Percentiles rank a stretch among this genome's conserved stretches.
Conservation (phyloP, 345 rosid species). For the Murraya koenigii region DNA sequence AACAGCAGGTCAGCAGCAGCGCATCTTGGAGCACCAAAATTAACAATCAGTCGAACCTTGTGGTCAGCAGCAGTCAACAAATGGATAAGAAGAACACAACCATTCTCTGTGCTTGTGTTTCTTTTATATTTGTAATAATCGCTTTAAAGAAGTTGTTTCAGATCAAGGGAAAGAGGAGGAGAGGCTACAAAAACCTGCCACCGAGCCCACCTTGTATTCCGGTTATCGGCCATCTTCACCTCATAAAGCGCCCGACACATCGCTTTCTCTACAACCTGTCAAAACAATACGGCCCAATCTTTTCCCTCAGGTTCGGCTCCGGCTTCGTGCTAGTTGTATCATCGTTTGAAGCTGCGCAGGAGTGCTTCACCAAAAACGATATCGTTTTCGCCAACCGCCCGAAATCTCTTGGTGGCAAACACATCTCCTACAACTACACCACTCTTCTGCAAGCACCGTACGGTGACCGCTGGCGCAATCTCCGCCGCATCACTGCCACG, state of each 20-base stretch:
- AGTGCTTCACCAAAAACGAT: conserved; percentile 57
- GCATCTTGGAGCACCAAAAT: no score
- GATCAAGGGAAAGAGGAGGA: background rate
- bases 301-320: conserved; percentile 42
- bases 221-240: conserved; percentile 45
- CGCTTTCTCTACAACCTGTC: conserved; percentile 16
- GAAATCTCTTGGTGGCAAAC: conserved; percentile 22
- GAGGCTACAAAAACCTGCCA: conserved; percentile 20
- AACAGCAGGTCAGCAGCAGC: no score
- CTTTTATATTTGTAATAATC: conserved; percentile 7
- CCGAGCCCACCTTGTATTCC: conserved; percentile 28
- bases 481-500: conserved; percentile 39
- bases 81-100: conserved; percentile 1
- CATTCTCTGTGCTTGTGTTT: conserved; percentile 2
- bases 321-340: conserved; percentile 30
- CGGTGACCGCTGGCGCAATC: conserved; percentile 71
- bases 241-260: conserved; percentile 21
- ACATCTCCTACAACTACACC: conserved; percentile 42
- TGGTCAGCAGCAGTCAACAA: background rate
- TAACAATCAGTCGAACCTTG: no score
- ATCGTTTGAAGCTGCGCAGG: conserved; percentile 31
- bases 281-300: conserved; percentile 18
- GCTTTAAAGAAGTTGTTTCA: background rate
- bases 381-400: conserved; percentile 48
- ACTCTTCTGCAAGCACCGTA: conserved; percentile 34